Base-by-base conservation (phyloP, 176 grass and related monocot species). In the Triticum urartu region DNA sequence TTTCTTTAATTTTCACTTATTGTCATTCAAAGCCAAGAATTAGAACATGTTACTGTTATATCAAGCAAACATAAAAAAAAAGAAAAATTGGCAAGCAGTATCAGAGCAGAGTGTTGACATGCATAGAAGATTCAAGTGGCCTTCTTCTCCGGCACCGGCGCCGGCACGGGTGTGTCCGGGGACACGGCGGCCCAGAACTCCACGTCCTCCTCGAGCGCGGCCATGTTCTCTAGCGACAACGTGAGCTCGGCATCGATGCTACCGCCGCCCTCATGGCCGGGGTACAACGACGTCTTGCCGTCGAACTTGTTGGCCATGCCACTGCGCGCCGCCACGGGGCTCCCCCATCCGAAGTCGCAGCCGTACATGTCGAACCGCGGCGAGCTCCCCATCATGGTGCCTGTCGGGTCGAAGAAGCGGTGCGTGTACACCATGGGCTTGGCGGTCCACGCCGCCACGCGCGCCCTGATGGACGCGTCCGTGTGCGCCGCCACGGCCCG, bases 321-420 rank as follows among this genome's bases (percentile, higher is more conserved):
- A 66, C 94, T 94, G 34, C 92, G 82, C 21, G 62, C 77, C 7
- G 94, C 94, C 64, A 92, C 60, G 3, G 90, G 58, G 18, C 73
- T 81, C 9, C 92, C 94, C 94, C 81, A 97, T 13, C 90, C 94
- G 11, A 97, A 94, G 47, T 97, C 86, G 88, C 92, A 94, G 1
- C 83, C 90, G 79, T 87, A 97, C 77, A 92, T 76, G 26, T 89
- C 73, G 64, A 97, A 97, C 38, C 94, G 65, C 28, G 94, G 90
- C 24, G 94, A 97, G 88, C 94, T 91, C 10, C 88, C 86, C 33
- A 94, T 62, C 88, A 91, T 78, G 25, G 92, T 48, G 72, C 68
- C 73, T 14, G 11, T 6, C 6, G 40, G 43, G 32, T 89, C 88
- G 45, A 92, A 87, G 39, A 7, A 50, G 63, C 68, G 79, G 33